These are phyloP conservation scores for bread wheat (Triticum aestivum) DNA, from an alignment of 176 grass and related monocot genomes.

Conservation along the genomic window IWGSC_CS_RefSeq_v2.1 NC_057808.1:347721565-347722064, in stretches of 20 bases:
- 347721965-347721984: not conserved
- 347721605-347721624: conserved; percentile 4
- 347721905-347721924: not conserved
- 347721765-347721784: not conserved
- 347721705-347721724: conserved; percentile 35
- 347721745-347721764: conserved; percentile 26
- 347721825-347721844: not conserved
- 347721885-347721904: conserved; percentile 3
- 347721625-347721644: conserved; percentile 19
- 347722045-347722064: not conserved
- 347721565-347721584: conserved; percentile 18
- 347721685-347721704: conserved; percentile 36
- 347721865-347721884: conserved; percentile 26
- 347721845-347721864: conserved; percentile 3
- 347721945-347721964: not conserved
- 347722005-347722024: too few relatives aligned
- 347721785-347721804: not conserved
- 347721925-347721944: too few relatives aligned
- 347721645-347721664: conserved; percentile 21
- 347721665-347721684: conserved; percentile 46
- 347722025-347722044: too few relatives aligned
- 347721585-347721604: not conserved
- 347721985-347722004: not conserved
- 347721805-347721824: conserved; percentile 10
- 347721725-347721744: conserved; percentile 30